Evolutionary conservation across 257 asterid genomes (phyloP), one percentile per base, ranked within the genome.

Genomic region (Plantago ovata): DNA sequence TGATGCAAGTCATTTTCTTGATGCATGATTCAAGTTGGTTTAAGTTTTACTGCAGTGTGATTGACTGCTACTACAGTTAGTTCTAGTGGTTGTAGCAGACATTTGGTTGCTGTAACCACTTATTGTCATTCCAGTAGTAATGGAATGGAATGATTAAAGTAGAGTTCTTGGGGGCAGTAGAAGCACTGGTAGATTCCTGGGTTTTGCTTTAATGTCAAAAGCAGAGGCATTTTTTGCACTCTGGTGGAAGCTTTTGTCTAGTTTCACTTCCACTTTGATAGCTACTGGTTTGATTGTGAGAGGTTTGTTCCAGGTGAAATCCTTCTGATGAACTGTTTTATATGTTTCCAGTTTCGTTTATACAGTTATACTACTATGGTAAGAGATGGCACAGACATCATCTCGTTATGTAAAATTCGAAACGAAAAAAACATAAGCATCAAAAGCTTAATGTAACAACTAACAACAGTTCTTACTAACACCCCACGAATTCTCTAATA

Each of bases 221-320:
- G 74, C 61, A 62, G 21, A 21, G 62, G 53, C 69, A 52, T 63
- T 52, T 64, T 63, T 66, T 51, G 73, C 69, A 70, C 76, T 58
- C 67, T 70, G 56, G 24, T n/a, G 10, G 64, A 70, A 75, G 74
- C 80, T 67, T 81, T 79, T 77, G 78, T 77, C 81, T 71, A 79
- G 40, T 73, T 50, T 72, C 69, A 72, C 53, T 80, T 60, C 55
- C 64, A 64, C 69, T 54, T 54, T 58, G 65, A 56, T 60, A 78
- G 62, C 56, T 62, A 75, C 64, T 70, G 66, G 53, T 62, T 60
- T 65, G 71, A 73, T 69, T 61, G 65, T 60, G 63, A 59, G 56
- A 73, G 39, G 40, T 28, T 42, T 63, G 10, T 12, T 12, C 36
- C 36, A 28, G 36, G 36, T 28, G 36, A 28, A 1, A 28, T 28